Conservation (phyloP, 2,329 filamentous ascomycete genomes). For the Bertia moriformis region DNA sequence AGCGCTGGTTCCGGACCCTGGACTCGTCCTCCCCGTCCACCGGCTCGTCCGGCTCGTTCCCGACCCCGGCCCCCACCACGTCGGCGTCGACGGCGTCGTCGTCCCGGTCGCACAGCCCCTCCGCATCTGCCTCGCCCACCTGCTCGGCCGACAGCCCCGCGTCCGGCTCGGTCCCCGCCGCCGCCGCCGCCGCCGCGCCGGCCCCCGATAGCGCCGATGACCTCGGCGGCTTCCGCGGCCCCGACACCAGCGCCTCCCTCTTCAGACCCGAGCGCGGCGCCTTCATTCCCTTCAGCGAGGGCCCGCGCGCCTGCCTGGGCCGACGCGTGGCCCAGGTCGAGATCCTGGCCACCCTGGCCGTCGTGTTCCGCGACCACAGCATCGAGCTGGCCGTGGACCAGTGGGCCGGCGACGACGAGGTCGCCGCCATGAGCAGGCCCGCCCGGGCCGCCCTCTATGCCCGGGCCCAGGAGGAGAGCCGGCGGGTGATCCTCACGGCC, state of each 20-base stretch:
- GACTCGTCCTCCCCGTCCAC: too few species aligned
- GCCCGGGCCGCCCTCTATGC: conserved; percentile 39
- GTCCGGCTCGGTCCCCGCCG: conserved; percentile 3
- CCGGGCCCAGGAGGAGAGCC: conserved; percentile 40
- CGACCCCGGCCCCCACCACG: too few species aligned
- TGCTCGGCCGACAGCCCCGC: conserved; percentile 6
- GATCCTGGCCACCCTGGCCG: conserved; percentile 36
- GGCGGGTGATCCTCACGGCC: conserved; percentile 35
- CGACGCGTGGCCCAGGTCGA: conserved; percentile 44
- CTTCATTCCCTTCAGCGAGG: conserved; percentile 44
- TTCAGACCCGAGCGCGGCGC: conserved; percentile 42
- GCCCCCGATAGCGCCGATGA: conserved; percentile 30
- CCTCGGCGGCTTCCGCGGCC: conserved; percentile 41
- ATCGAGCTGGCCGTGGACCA: conserved; percentile 57
- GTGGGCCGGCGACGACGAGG: conserved; percentile 36
- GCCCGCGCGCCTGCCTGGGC: conserved; percentile 40
- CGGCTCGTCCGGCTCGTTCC: too few species aligned
- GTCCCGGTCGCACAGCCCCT: too few species aligned
- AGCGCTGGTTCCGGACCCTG: conserved; percentile 56
- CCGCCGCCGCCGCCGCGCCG: conserved; percentile 16
- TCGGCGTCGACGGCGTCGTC: too few species aligned
- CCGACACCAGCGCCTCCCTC: conserved; percentile 45
- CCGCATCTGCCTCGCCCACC: too few species aligned
- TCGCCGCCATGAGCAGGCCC: conserved; percentile 29
- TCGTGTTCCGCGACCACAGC: conserved; percentile 42